Evolutionary conservation across 2,329 filamentous ascomycete genomes (phyloP), one percentile per base, ranked within the genome.

Genomic region (Didymella arachidicola): DNA sequence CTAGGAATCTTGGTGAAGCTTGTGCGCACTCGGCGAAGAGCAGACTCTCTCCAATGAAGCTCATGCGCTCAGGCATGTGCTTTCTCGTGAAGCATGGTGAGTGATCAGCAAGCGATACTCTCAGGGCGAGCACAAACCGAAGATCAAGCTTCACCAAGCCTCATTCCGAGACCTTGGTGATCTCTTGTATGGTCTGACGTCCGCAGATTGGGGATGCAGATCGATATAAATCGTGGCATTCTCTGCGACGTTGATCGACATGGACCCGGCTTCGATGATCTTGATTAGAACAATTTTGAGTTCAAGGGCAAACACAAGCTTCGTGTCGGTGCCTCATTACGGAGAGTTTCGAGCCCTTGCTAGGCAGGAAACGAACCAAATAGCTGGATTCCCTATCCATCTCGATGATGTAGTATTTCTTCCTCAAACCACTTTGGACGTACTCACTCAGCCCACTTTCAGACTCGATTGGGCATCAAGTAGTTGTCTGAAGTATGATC

Each of bases 121-220:
- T 34, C 10, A 41, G 38, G 38, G 38, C 38, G 38, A 27, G 41
- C 41, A 43, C 25, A 34, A 39, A 22, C 4, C 5, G 29, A 12
- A 26, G 49, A 36, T 44, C 39, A 44, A 52, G 49, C 49, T 34
- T 43, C 39, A 44, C 39, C 39, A 52, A 52, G 49, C 38, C 25
- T 50, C 47, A 41, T 27, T 41, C 18, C 10, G 38, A 14, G 16
- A 41, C 34, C 25, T 41, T 34, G 18, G 14, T 19, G 2, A 45
- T 41, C 19, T 25, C 38, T 41, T 41, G 38, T 41, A 16, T 43
- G 12, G 25, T 26, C 16, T 19, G 26, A 42, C 29, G 27, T 14
- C 25, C 16, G 7, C 2, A 42, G 7, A 5, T 7, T 39, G 14
- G 16, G 8, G 26, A 34, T 14, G 52, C 45, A 12, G 45, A 49